Conservation (phyloP, 2,329 filamentous ascomycete genomes). For the Verticillium tricorpus region DNA sequence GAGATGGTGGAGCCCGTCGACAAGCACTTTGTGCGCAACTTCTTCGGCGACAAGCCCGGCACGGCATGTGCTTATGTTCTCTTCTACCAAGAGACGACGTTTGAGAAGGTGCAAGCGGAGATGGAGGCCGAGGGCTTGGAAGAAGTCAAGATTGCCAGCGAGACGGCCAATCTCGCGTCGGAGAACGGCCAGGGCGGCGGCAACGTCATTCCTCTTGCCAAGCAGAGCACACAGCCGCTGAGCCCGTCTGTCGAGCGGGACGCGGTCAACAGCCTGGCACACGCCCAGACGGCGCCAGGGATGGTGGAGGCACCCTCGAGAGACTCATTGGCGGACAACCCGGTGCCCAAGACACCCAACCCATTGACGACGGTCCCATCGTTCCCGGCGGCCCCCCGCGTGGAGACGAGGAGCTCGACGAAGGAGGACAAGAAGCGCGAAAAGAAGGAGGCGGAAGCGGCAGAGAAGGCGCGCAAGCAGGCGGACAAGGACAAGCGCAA, state of each 20-base stretch:
- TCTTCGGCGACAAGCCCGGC: conserved; percentile 89
- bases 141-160: conserved; percentile 53
- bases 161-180: conserved; percentile 52
- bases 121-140: conserved; percentile 74
- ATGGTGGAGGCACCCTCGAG: conserved; percentile 13
- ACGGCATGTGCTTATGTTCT: conserved; percentile 94
- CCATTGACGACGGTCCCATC: background rate
- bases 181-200: conserved; percentile 41
- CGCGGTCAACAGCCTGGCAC: conserved; percentile 41
- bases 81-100: conserved; percentile 90
- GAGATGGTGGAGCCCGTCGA: conserved; percentile 98
- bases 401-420: conserved; percentile 17
- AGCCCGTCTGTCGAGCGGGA: conserved; percentile 43
- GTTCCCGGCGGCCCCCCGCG: background rate
- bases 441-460: conserved; percentile 62
- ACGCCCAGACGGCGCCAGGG: conserved; percentile 60
- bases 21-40: conserved; percentile 92
- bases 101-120: conserved; percentile 66
- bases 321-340: background rate
- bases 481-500: conserved; percentile 43
- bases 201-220: conserved; percentile 35
- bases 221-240: conserved; percentile 45
- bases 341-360: background rate
- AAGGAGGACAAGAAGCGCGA: conserved; percentile 62
- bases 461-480: conserved; percentile 42